Evolutionary conservation across 1,139 yeast species (phyloP), one percentile per base, ranked within the genome.

Genomic region (Lodderomyces pseudojiufengensis): DNA sequence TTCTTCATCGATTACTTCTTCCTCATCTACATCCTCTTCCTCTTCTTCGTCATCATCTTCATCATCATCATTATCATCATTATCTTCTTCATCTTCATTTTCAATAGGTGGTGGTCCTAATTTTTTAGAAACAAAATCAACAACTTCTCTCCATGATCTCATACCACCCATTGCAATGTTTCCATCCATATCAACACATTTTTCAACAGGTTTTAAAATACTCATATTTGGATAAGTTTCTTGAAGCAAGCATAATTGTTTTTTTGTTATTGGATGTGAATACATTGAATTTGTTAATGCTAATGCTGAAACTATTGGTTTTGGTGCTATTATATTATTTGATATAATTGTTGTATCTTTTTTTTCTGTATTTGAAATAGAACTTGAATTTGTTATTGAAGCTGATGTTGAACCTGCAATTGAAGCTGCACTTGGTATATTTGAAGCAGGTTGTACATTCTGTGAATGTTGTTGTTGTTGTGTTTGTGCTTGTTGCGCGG

Each of bases 111-210:
- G 61, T 22, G 47, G 48, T 6, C 63, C 63, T 9, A 58, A 44
- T 35, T 53, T 55, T 35, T 57, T 47, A 41, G 48, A 43, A 15
- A 57, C 60, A 37, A 53, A 49, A 33, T 55, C 59, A 11, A 58
- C 63, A 32, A 58, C 61, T 33, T 58, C 63, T 30, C 53, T 35
- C 62, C 63, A 58, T 4, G 58, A 49, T 27, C 62, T 43, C 63
- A 58, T 58, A 10, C 63, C 63, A 6, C 63, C 63, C 63, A 58
- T 58, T 5, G 60, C 47, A 11, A 58, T 58, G 31, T 55, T 57
- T 3, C 63, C 63, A 41, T 58, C 61, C n/a, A 50, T 49, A 41
- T 58, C 62, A 15, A 55, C 55, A 29, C 52, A 54, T 33, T 58
- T 58, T 35, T 58, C 63, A 20, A 55, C 61, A 5, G 63, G 63